Conservation (phyloP, 352 stramenopile species). For the Phytopythium mirpurense region DNA sequence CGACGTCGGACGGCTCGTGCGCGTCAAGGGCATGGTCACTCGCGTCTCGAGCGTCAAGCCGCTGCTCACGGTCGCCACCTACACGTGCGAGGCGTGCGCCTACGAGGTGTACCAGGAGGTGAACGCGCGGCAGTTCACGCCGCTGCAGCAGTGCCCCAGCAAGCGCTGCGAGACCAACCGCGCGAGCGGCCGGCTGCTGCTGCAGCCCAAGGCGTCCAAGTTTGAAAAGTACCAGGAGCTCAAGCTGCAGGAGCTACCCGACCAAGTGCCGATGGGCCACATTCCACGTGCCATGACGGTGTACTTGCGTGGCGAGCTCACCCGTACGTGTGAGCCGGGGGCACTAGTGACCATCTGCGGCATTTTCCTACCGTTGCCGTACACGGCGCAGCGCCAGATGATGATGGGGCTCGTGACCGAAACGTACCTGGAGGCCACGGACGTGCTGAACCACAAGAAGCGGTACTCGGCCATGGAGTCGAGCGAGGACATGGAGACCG, state of each 20-base stretch:
- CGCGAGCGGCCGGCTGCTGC: slow-evolving; percentile 74
- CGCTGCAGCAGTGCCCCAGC: slow-evolving; percentile 88
- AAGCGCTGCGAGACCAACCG: slow-evolving; percentile 85
- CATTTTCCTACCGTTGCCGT: slow-evolving; percentile 93
- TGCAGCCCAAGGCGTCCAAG: slow-evolving; percentile 97
- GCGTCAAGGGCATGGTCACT: slow-evolving; percentile 97
- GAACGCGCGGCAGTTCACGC: slow-evolving; percentile 92
- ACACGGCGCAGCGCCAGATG: slow-evolving; percentile 92
- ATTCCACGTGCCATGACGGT: slow-evolving; percentile 94
- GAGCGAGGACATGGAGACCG: slow-evolving; percentile 80
- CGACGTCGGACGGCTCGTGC: slow-evolving; percentile 95
- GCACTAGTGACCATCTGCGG: slow-evolving; percentile 96
- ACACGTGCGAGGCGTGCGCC: slow-evolving; percentile 95
- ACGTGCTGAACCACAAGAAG: slow-evolving; percentile 97
- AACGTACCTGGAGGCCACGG: slow-evolving; percentile 95
- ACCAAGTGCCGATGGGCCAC: slow-evolving; percentile 97
- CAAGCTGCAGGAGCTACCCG: slow-evolving; percentile 93
- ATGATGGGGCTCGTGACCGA: slow-evolving; percentile 97
- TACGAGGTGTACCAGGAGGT: slow-evolving; percentile 98
- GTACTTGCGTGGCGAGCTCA: slow-evolving; percentile 91
- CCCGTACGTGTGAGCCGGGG: slow-evolving; percentile 90
- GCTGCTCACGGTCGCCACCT: slow-evolving; percentile 94
- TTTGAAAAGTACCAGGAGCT: slow-evolving; percentile 99
- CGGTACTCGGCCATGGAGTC: slow-evolving; percentile 92
- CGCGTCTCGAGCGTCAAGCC: slow-evolving; percentile 98